Base-by-base conservation (phyloP, 495 filamentous ascomycete genomes). In the Penicillium verhagenii region DNA sequence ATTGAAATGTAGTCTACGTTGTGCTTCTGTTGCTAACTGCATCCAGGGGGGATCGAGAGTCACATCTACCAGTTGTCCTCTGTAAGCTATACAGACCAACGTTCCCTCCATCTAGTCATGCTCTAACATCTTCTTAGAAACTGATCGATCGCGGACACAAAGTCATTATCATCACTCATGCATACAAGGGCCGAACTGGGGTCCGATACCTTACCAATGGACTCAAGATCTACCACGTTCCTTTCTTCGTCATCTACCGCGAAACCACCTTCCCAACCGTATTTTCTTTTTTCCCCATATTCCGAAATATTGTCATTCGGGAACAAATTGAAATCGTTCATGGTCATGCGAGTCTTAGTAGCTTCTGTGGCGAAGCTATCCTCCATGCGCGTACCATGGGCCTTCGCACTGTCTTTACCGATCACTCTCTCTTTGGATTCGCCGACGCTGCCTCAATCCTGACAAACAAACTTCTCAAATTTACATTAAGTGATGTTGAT, bases 191-290 rank as follows among this genome's bases (percentile, higher is more conserved):
- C 14, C 87, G 94, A 13, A 95, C 87, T 16, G 94, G 94, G 4
- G 84, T 98, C n/a, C 88, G 95, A 50, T 98, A 97, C 63, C 85
- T 98, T 45, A 97, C 94, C 48, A 97, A 97, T 72, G 93, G 94
- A 35, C 84, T 98, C 58, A 98, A 98, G 68, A 92, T 97, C 71
- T 98, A 96, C 72, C 90, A 98, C 73, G 89, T 97, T 8, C 94
- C 94, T 2, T 97, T 97, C 69, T 82, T 95, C 63, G 85, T 97
- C 64, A 91, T 97, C 52, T 96, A 97, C 70, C 90, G 94, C 47
- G 90, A 91, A 57, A 82, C 90, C 16, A 96, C 92, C n/a, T 90
- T 98, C 61, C 94, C 94, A 0, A 97, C 95, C 13, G 92, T 98
- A 59, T 97, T 97, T 74, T 96, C 92, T 9, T 97, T 96, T 75